Base-by-base conservation (phyloP, 805 yeast genomes). In the Kodamaea laetipori region DNA sequence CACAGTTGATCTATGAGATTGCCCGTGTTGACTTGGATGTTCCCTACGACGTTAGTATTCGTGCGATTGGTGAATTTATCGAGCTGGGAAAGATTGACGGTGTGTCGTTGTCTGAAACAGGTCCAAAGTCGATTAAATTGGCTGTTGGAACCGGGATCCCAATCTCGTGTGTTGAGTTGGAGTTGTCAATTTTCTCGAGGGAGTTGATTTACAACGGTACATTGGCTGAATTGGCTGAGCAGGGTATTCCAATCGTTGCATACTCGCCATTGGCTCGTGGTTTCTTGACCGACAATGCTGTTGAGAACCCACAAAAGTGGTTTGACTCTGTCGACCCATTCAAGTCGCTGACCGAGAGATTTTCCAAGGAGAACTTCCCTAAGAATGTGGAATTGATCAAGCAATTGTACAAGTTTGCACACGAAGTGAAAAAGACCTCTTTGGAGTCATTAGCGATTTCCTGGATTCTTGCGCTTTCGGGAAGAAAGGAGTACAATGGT, bases 251-350 rank as follows among this genome's bases (percentile, higher is more conserved):
- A 10, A 69, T 87, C 23, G 70, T 87, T 45, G 86, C 90, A 18
- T 90, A 90, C 64, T 84, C 95, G 23, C 97, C 97, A 23, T 71
- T 90, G 43, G 84, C 90, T 7, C 75, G 86, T 55, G 97, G 96
- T 1, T 67, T 83, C 47, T 71, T 90, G 43, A 82, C 92, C 3
- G 95, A 94, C 44, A 49, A 56, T 25, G 63, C 81, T 41, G 78
- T 64, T 18, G 62, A 74, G 4, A 53, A 64, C 15, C 47, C 57
- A 11, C 61, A 64, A 18, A 49, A 50, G 6, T 67, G 58, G 51
- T 53, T 50, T 18, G 54, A 61, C 0, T 77, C 81, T 10, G 68
- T 68, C 30, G 82, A 77, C 33, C 92, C 85, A 55, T 45, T 80
- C 42, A 71, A 88, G 51, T 37, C 43, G 4, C 44, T 41, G 18